Conservation (phyloP, 1,284 basidiomycete species). For the Schizophyllum commune region DNA sequence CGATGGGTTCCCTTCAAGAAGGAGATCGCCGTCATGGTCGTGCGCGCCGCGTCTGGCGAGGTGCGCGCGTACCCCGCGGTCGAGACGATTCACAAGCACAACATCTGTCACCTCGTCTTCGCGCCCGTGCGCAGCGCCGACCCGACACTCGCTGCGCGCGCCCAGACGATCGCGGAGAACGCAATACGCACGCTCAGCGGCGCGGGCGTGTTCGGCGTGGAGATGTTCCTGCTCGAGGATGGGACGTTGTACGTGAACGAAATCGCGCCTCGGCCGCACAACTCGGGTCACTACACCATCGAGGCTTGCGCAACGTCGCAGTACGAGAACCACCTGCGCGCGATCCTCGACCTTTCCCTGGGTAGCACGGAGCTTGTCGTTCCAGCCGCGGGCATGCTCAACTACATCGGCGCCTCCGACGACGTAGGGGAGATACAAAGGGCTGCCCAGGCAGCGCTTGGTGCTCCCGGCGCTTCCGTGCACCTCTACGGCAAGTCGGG, state of each 20-base stretch:
- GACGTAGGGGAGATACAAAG: slow-evolving; percentile 54
- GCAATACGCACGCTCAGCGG: slow-evolving; percentile 80
- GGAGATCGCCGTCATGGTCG: slow-evolving; percentile 98
- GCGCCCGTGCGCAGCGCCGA: slow-evolving; percentile 71
- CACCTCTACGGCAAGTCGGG: slow-evolving; percentile 95
- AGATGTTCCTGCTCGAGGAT: slow-evolving; percentile 91
- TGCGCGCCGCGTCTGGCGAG: slow-evolving; percentile 70
- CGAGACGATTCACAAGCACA: slow-evolving; percentile 94
- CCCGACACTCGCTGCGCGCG: slow-evolving; percentile 50
- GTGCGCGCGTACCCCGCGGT: slow-evolving; percentile 87
- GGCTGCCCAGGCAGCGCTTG: slow-evolving; percentile 49
- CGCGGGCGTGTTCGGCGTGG: slow-evolving; percentile 95
- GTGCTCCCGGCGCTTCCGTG: slow-evolving; percentile 70
- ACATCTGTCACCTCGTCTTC: slow-evolving; percentile 90
- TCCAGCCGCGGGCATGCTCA: slow-evolving; percentile 88
- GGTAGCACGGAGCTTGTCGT: slow-evolving; percentile 89
- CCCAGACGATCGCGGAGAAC: slow-evolving; percentile 72
- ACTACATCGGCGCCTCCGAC: slow-evolving; percentile 78
- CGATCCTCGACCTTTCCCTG: slow-evolving; percentile 88
- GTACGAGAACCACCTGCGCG: slow-evolving; percentile 96
- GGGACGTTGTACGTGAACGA: slow-evolving; percentile 91
- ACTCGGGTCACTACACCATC: slow-evolving; percentile 99
- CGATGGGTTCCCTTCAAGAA: slow-evolving; percentile 87
- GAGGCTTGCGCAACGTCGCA: slow-evolving; percentile 96
- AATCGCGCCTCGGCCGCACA: slow-evolving; percentile 98